Conservation (phyloP, 495 filamentous ascomycete species). For the Penicillium flavigenum region DNA sequence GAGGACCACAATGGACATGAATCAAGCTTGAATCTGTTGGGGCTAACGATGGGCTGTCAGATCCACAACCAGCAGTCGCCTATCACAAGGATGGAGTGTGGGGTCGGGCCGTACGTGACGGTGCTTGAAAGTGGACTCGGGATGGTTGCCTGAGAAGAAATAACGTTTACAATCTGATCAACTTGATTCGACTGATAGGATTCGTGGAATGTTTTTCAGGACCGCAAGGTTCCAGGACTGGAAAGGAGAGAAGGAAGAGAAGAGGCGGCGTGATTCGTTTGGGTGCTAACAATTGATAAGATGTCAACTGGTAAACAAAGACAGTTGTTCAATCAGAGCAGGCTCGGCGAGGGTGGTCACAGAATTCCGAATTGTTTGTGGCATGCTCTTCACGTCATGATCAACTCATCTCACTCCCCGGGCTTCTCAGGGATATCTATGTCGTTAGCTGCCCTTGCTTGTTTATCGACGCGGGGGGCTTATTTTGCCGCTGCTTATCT, state of each 20-base stretch:
- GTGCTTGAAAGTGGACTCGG: background rate
- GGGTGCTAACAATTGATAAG: constrained; percentile 2
- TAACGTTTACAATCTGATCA: background rate
- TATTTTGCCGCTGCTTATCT: constrained; percentile 35
- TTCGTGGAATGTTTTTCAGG: background rate
- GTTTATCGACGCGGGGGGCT: constrained; percentile 37
- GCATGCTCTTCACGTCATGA: background rate
- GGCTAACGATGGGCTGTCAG: background rate
- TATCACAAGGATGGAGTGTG: background rate
- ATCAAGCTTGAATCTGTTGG: background rate
- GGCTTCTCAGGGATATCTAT: background rate
- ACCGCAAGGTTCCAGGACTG: background rate
- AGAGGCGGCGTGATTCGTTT: background rate
- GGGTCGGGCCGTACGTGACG: background rate
- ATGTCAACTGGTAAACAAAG: constrained; percentile 5
- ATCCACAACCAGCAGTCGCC: background rate
- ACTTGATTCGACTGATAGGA: background rate
- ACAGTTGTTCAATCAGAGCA: background rate
- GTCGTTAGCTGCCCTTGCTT: constrained; percentile 32
- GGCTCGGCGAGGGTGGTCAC: background rate
- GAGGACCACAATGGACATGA: constrained; percentile 8
- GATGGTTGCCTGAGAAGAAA: background rate
- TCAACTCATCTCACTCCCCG: background rate
- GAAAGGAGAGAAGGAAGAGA: background rate
- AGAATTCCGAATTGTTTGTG: background rate